Evolutionary conservation across 495 filamentous ascomycete species (phyloP), one percentile per base, ranked within the genome.

Genomic region (Niebla homalea): DNA sequence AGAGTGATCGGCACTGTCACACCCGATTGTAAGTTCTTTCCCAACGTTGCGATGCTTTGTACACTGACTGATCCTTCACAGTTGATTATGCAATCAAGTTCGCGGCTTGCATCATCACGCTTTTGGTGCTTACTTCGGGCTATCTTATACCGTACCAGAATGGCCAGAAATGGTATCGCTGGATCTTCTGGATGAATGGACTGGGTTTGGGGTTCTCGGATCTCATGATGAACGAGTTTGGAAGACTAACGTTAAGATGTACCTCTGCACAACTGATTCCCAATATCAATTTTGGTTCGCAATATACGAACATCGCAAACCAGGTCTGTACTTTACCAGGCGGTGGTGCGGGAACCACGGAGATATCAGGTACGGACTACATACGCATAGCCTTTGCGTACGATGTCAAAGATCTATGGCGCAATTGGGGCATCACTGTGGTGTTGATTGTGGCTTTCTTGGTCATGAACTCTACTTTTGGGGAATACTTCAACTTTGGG

Each of bases 151-250:
- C 88, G 0, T 75, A 78, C 35, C 63, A 59, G 43, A 77, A 83
- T 58, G 93, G 94, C 86, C 77, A 81, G 10, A 71, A 67, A 2
- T 95, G 89, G 84, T 85, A 85, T 56, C 75, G 84, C 22, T 94
- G 89, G 89, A 69, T 96, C 36, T 85, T 86, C 55, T 95, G 86
- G 53, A 62, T 95, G 14, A 81, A 94, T 55, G 87, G 87, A 3
- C 77, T 96, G 38, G 80, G 77, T 1, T 95, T 94, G 55, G 79
- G 83, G 1, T 96, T 94, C 59, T 88, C 95, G 65, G 70, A 80
- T 2, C 65, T 96, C 10, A 86, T 96, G 80, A 78, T 93, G 56
- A 96, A 96, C 60, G 89, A 95, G 63, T 96, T 92, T 61, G 71
- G 76, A 53, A 62, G 67, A 26, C 77, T 83, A 4, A 52, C 75